Evolutionary conservation across 331 rosid genomes (phyloP), one percentile per base, ranked within the genome.

Genomic region (Ulmus americana): DNA sequence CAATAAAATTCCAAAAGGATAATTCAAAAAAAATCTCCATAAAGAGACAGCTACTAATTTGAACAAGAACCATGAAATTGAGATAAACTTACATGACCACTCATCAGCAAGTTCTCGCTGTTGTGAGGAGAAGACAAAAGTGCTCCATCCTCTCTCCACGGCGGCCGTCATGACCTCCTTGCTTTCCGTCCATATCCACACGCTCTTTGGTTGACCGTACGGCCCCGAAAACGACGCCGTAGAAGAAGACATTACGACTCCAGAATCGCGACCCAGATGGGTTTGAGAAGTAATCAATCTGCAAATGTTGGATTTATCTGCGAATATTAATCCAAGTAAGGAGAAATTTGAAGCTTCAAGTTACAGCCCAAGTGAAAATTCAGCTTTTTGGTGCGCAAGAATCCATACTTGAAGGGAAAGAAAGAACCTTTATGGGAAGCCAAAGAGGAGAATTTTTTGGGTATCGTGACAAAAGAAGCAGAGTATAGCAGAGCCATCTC

Each of bases 81-180:
- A 18, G 65, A 38, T 8, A n/a, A 69, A 59, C 77, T 76, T 75
- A 92, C 97, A 83, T 12, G 96, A 92, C 88, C 95, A 92, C 7
- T 92, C 84, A 74, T 59, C 18, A 61, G 90, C 88, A 45, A 92
- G 94, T 39, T 85, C 77, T 45, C 55, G 76, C 76, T 76, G 48
- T 0, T 67, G 71, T 7, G 86, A 62, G 13, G 88, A 42, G 74
- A 88, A 92, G 72, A 88, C 3, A 78, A 92, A 86, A 43, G 96
- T 86, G 54, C 73, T 77, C 96, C 97, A 83, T 68, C 96, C 96
- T 74, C 95, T 78, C 80, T 92, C 97, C 6, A 88, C 87, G 15
- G 96, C 86, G 18, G 97, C 79, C 45, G 90, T 86, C 87, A 92
- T 83, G 50, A 88, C 97, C 54, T 74, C 70, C 75, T 77, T 84